Conservation (phyloP, 1,284 basidiomycete genomes). For the Grifola frondosa region DNA sequence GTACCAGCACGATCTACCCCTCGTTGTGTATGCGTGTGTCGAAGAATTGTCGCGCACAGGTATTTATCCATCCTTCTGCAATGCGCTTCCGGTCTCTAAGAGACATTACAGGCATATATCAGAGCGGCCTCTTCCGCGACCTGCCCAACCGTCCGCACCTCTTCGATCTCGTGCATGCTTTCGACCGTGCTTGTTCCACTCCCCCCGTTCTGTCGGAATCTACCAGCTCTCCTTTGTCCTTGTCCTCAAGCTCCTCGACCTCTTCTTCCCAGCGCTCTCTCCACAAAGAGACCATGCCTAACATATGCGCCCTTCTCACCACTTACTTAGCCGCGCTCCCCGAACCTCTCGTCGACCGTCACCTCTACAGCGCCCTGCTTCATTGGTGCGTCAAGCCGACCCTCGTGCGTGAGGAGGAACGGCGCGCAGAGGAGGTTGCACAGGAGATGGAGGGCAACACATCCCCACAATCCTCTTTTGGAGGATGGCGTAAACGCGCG, state of each 20-base stretch:
- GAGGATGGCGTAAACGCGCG: no score
- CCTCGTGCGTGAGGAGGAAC: constrained; percentile 35
- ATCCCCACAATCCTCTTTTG: no score
- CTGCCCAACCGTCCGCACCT: constrained; percentile 35
- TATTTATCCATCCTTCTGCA: constrained; percentile 20
- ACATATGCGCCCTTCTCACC: constrained; percentile 60
- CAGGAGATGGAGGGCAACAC: no score
- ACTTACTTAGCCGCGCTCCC: constrained; percentile 59
- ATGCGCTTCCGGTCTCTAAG: constrained; percentile 1
- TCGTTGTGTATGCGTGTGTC: constrained; percentile 53
- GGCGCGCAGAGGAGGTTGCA: no score
- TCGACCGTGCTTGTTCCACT: no score
- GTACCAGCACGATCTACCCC: constrained; percentile 52
- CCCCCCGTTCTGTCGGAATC: no score
- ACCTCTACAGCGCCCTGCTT: constrained; percentile 49
- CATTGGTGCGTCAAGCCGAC: constrained; percentile 49
- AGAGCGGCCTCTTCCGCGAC: constrained; percentile 47
- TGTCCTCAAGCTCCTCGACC: no score
- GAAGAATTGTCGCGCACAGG: constrained; percentile 62
- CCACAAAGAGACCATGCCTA: constrained; percentile 50
- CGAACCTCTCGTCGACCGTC: constrained; percentile 45
- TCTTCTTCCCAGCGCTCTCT: no score
- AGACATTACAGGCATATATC: constrained; percentile 39
- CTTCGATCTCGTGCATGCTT: constrained; percentile 36
- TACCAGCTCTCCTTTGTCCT: no score